A percentile compares a stretch with the other conserved stretches of the same genome.
Conservation (phyloP, 2,329 filamentous ascomycete species). For the Aspergillus sp. region DNA sequence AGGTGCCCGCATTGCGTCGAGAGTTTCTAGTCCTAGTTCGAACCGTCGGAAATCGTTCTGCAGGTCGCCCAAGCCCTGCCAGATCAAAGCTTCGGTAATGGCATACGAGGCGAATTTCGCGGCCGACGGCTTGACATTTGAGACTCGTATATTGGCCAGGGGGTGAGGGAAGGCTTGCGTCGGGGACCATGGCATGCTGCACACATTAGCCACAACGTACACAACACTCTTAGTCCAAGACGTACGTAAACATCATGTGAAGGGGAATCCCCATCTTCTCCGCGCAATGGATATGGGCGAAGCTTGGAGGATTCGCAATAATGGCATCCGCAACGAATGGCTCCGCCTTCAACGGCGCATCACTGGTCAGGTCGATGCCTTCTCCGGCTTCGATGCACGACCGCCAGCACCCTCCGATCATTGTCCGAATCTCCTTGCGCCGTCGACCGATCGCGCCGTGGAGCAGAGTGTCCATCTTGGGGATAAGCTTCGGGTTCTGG, state of each 20-base stretch:
- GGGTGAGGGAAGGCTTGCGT: conserved; percentile 82
- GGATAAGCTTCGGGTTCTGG: background rate
- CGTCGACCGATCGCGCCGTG: background rate
- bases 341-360: background rate
- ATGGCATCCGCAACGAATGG: background rate
- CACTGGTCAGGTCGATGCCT: background rate
- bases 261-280: background rate
- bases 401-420: background rate
- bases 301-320: conserved; percentile 2
- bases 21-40: conserved; percentile 69
- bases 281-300: conserved; percentile 1
- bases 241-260: conserved; percentile 1
- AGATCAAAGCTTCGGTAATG: conserved; percentile 82
- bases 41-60: conserved; percentile 49
- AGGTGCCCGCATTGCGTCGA: conserved; percentile 77
- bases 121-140: conserved; percentile 67
- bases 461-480: background rate
- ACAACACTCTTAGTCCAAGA: background rate
- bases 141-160: conserved; percentile 72
- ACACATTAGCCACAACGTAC: background rate
- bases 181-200: conserved; percentile 78
- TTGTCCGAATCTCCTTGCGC: background rate
- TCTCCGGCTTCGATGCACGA: background rate
- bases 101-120: conserved; percentile 78
- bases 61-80: conserved; percentile 83